These are phyloP conservation scores for Lactarius vividus DNA, from an alignment of 768 basidiomycete genomes.

Conservation along the genomic window DNA sequence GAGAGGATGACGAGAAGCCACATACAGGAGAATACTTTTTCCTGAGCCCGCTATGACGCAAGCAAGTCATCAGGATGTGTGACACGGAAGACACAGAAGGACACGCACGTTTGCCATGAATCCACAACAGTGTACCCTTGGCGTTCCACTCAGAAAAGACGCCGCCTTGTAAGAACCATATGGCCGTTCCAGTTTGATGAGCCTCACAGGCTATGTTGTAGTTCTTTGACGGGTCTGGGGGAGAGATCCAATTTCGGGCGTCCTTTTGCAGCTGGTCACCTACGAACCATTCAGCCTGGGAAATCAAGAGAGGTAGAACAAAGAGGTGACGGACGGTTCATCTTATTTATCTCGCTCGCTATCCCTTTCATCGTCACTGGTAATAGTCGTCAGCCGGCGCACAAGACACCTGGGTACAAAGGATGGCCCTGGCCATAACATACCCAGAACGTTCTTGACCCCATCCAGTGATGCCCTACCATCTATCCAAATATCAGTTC, in stretches of 20 bases:
- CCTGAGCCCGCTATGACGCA: neutral
- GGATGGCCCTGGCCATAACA: neutral
- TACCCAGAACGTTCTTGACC: neutral
- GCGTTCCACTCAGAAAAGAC: neutral
- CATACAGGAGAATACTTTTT: neutral
- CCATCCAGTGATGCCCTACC: neutral
- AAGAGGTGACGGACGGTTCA: neutral
- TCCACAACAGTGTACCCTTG: neutral
- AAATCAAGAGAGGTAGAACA: neutral
- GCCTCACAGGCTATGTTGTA: neutral
- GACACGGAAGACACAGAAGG: neutral
- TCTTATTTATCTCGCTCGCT: neutral
- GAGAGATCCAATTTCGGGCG: neutral
- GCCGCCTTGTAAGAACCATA: neutral
- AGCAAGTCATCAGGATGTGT: neutral
- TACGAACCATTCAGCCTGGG: neutral
- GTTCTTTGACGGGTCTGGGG: neutral
- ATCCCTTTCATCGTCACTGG: conserved; percentile 1
- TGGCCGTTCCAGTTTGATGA: neutral
- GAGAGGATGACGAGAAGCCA: neutral
- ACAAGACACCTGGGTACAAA: neutral
- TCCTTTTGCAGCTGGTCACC: neutral
- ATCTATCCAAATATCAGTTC: neutral
- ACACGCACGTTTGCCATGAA: neutral
- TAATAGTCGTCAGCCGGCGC: neutral